These are phyloP conservation scores for Cyberlindnera americana DNA, from an alignment of 805 yeast species.

Conservation along the genomic window DNA sequence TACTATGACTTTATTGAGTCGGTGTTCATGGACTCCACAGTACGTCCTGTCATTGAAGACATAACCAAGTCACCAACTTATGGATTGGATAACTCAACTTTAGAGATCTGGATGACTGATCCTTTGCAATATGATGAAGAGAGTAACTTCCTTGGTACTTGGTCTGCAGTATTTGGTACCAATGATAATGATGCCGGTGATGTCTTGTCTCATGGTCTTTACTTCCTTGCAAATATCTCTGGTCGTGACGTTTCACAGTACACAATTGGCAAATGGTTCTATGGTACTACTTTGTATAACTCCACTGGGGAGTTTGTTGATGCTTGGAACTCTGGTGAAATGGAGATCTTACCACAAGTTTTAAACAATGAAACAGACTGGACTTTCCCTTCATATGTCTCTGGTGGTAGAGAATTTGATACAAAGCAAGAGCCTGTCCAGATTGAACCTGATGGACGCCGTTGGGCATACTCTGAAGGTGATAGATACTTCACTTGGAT, in stretches of 20 bases:
- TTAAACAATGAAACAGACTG: slow-evolving; percentile 11
- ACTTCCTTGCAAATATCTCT: slow-evolving; percentile 21
- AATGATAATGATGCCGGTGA: slow-evolving; percentile 25
- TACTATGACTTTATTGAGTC: slow-evolving; percentile 8
- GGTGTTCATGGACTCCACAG: slow-evolving; percentile 11
- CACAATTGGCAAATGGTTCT: slow-evolving; percentile 22
- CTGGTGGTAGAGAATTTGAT: slow-evolving; percentile 24
- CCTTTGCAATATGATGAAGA: slow-evolving; percentile 22
- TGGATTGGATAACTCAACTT: slow-evolving; percentile 22
- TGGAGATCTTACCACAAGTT: slow-evolving; percentile 19
- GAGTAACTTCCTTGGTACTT: slow-evolving; percentile 14
- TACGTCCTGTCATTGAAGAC: slow-evolving; percentile 17
- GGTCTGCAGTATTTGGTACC: slow-evolving; percentile 22
- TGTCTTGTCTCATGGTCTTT: slow-evolving; percentile 23
- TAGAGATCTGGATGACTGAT: slow-evolving; percentile 27
- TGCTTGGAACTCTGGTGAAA: slow-evolving; percentile 22
- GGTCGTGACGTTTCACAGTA: slow-evolving; percentile 22
- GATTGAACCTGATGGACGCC: slow-evolving; percentile 28
- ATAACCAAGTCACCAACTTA: slow-evolving; percentile 17
- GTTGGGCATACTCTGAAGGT: slow-evolving; percentile 26
- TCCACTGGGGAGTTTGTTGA: slow-evolving; percentile 25
- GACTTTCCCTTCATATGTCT: slow-evolving; percentile 14
- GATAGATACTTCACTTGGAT: slow-evolving; percentile 31
- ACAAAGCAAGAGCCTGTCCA: slow-evolving; percentile 24
- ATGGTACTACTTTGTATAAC: slow-evolving; percentile 22